These are phyloP conservation scores for Macrolepiota albuminosa DNA, from an alignment of 768 basidiomycete genomes.

Conservation along the genomic window DNA sequence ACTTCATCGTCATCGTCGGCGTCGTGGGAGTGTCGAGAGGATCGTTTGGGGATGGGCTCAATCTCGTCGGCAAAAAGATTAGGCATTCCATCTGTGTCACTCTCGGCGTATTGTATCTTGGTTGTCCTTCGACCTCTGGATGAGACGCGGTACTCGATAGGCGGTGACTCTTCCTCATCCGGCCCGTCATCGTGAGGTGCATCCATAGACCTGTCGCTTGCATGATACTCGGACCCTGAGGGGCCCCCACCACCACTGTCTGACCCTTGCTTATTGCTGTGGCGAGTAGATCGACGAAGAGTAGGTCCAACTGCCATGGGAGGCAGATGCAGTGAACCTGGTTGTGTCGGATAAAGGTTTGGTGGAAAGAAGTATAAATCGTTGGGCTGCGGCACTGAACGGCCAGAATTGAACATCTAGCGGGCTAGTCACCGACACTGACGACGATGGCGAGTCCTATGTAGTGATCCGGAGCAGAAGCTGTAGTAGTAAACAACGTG, in stretches of 20 bases:
- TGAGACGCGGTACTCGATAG: conserved; percentile 22
- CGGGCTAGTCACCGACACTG: conserved; percentile 4
- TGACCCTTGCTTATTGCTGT: conserved; percentile 22
- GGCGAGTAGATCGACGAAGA: conserved; percentile 31
- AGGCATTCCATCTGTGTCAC: conserved; percentile 33
- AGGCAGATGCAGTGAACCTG: conserved; percentile 23
- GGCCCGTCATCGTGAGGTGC: conserved; percentile 20
- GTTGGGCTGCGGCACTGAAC: background rate
- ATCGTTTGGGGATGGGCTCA: conserved; percentile 7
- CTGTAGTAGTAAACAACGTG: background rate
- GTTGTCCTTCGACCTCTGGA: conserved; percentile 36
- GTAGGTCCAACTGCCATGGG: conserved; percentile 11
- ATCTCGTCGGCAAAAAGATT: conserved; percentile 28
- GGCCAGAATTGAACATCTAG: conserved; percentile 8
- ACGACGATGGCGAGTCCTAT: conserved; percentile 6
- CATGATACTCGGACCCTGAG: conserved; percentile 48
- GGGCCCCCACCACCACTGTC: conserved; percentile 24
- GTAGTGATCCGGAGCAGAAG: background rate
- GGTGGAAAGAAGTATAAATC: conserved; percentile 6
- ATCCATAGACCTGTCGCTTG: conserved; percentile 40
- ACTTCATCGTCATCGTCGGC: conserved; percentile 19
- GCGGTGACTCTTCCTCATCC: conserved; percentile 25
- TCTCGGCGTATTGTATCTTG: conserved; percentile 40
- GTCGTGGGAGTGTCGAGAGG: conserved; percentile 16
- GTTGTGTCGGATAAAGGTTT: conserved; percentile 2